A percentile compares a stretch with the other conserved stretches of the same genome.
These are phyloP conservation scores for Pisolithus albus DNA, from an alignment of 768 basidiomycete species.

Conservation along the genomic window DNA sequence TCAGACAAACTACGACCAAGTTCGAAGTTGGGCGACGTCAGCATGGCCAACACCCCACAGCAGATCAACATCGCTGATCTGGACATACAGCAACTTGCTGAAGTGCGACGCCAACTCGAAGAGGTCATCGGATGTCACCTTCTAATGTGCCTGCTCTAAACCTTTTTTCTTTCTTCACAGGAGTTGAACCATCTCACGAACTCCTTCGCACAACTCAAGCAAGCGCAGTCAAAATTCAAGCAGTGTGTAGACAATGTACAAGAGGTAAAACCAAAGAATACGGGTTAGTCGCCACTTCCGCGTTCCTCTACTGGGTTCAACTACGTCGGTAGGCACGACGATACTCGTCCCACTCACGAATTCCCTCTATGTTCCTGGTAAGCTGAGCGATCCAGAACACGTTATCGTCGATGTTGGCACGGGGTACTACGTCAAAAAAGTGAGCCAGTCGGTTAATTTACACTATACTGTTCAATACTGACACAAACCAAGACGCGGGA, in stretches of 20 bases:
- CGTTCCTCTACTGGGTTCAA: neutral
- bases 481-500: slow-evolving; percentile 56
- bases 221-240: slow-evolving; percentile 89
- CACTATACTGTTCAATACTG: neutral
- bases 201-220: slow-evolving; percentile 88
- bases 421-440: slow-evolving; percentile 95
- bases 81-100: slow-evolving; percentile 77
- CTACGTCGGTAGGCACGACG: slow-evolving; percentile 60
- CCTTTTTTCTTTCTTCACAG: slow-evolving; percentile 33
- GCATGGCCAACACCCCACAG: slow-evolving; percentile 42
- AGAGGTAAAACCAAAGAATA: slow-evolving; percentile 67
- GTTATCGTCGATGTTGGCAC: slow-evolving; percentile 96
- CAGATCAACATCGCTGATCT: slow-evolving; percentile 79
- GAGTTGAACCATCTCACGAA: slow-evolving; percentile 88
- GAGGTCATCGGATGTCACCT: slow-evolving; percentile 45
- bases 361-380: slow-evolving; percentile 93
- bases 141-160: neutral
- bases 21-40: neutral
- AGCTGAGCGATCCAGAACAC: slow-evolving; percentile 71
- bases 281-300: slow-evolving; percentile 31
- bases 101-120: slow-evolving; percentile 88
- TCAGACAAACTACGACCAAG: too few species aligned
- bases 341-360: slow-evolving; percentile 90
- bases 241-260: slow-evolving; percentile 75
- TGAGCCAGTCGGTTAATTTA: slow-evolving; percentile 23